Conservation (phyloP, 805 yeast species). For the Cyberlindnera meyerae region DNA sequence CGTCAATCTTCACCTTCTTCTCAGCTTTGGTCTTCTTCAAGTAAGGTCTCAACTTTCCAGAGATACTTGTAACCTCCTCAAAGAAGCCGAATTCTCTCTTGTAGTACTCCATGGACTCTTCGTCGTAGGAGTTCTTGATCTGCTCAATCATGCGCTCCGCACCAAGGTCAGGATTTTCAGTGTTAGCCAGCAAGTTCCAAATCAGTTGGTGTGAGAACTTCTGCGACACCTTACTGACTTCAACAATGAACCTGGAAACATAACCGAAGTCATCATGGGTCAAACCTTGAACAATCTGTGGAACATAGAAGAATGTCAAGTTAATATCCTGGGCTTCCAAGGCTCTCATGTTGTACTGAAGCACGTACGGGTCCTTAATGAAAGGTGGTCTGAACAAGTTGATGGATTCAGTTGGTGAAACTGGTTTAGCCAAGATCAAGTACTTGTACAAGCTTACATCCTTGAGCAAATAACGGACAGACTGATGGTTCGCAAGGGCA, state of each 20-base stretch:
- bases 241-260: slow-evolving; percentile 82
- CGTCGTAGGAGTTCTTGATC: slow-evolving; percentile 59
- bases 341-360: slow-evolving; percentile 89
- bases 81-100: slow-evolving; percentile 84
- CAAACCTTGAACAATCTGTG: slow-evolving; percentile 92
- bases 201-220: slow-evolving; percentile 95
- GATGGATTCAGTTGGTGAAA: slow-evolving; percentile 80
- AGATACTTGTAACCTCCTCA: slow-evolving; percentile 84
- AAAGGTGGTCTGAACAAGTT: slow-evolving; percentile 75
- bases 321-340: slow-evolving; percentile 83
- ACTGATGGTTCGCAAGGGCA: slow-evolving; percentile 51
- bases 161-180: slow-evolving; percentile 85
- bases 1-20: slow-evolving; percentile 92
- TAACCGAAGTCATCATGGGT: slow-evolving; percentile 81
- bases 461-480: slow-evolving; percentile 48
- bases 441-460: slow-evolving; percentile 15
- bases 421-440: slow-evolving; percentile 37
- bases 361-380: slow-evolving; percentile 54
- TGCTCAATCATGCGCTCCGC: slow-evolving; percentile 62
- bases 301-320: slow-evolving; percentile 91
- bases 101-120: slow-evolving; percentile 61
- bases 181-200: slow-evolving; percentile 96
- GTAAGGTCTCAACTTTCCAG: slow-evolving; percentile 92
- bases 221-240: slow-evolving; percentile 86
- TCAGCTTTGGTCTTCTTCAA: slow-evolving; percentile 94